Conservation (phyloP, 441 rosid species). For the Corymbia citriodora region DNA sequence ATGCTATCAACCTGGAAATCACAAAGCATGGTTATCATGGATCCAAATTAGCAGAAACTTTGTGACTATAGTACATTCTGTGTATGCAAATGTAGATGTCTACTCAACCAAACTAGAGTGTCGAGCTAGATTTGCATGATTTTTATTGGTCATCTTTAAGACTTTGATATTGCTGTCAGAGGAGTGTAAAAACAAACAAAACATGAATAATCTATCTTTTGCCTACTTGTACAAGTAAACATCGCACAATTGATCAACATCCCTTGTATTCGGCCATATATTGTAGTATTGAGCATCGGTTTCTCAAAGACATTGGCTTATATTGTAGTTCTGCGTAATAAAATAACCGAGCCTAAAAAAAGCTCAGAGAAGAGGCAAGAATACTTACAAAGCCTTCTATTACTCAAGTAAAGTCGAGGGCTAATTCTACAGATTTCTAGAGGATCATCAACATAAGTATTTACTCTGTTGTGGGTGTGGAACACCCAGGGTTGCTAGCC, state of each 20-base stretch:
- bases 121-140: not conserved
- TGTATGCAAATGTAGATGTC: not conserved
- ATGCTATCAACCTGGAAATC: constrained; percentile 69
- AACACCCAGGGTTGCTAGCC: not conserved
- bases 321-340: not conserved
- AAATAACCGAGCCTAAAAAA: not conserved
- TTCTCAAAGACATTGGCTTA: not conserved
- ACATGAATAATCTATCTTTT: not conserved
- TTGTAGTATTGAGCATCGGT: not conserved
- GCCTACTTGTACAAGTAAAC: not conserved
- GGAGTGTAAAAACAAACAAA: not conserved
- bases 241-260: not conserved
- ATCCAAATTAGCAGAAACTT: not conserved
- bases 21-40: not conserved
- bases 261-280: not conserved
- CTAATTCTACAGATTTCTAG: not conserved
- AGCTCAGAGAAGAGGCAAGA: not conserved
- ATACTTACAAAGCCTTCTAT: not conserved
- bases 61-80: not conserved
- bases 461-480: not conserved
- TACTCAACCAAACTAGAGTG: not conserved
- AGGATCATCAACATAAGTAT: not conserved
- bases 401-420: not conserved
- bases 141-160: not conserved
- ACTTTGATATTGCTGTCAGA: not conserved